Conservation (phyloP, 2,329 filamentous ascomycete species). For the Intubia oerlemansii region DNA sequence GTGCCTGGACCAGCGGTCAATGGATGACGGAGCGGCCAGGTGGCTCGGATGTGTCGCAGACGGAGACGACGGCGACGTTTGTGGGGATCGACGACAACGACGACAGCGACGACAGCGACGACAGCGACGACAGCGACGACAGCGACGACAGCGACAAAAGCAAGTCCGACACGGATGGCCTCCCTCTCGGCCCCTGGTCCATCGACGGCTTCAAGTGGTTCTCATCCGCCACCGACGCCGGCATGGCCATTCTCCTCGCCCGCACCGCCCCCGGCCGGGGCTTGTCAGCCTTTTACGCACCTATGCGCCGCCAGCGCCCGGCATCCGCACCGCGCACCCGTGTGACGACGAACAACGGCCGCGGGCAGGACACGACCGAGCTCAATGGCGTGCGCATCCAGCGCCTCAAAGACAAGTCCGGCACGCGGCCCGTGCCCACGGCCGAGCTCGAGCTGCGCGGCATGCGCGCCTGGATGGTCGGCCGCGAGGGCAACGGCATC, state of each 20-base stretch:
- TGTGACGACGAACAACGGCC: constrained; percentile 9
- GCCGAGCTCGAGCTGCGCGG: constrained; percentile 45
- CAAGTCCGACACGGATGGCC: constrained; percentile 10
- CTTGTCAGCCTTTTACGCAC: constrained; percentile 42
- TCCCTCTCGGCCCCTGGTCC: constrained; percentile 32
- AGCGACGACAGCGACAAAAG: no score
- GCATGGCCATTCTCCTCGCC: constrained; percentile 43
- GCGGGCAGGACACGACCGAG: constrained; percentile 17
- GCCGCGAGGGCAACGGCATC: constrained; percentile 42
- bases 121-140: no score
- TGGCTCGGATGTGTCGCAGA: constrained; percentile 46
- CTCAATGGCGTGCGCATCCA: constrained; percentile 49
- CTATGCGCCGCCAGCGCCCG: constrained; percentile 25
- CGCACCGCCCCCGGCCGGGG: constrained; percentile 25
- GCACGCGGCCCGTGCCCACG: constrained; percentile 47
- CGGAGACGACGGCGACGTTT: constrained; percentile 36
- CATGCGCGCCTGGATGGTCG: constrained; percentile 46
- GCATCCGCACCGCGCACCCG: constrained; percentile 10
- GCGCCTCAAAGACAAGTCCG: constrained; percentile 51
- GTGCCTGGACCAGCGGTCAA: constrained; percentile 50
- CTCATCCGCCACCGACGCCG: constrained; percentile 41
- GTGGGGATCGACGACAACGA: constrained; percentile 10
- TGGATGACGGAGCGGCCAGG: constrained; percentile 59
- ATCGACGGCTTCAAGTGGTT: constrained; percentile 56
- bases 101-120: no score